Percentiles rank a stretch among this genome's conserved stretches.
Evolutionary conservation across 2,329 filamentous ascomycete genomes (phyloP).

Genomic region (Coleophoma crateriformis): DNA sequence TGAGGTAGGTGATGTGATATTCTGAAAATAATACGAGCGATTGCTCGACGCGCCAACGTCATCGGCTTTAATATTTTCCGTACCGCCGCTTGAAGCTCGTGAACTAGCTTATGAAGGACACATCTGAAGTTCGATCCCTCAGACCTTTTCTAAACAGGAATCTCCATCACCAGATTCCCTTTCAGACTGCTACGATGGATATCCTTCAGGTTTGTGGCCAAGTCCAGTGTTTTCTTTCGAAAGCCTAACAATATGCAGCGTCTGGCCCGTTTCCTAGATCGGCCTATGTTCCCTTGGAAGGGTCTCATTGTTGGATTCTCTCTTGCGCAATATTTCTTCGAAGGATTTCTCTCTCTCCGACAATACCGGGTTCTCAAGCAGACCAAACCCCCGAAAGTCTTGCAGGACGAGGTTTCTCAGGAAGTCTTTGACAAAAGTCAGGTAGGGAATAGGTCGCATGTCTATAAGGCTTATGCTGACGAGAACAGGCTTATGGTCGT

Average conservation of each 20-base stretch:
- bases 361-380: constrained; percentile 85
- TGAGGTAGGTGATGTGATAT: no score
- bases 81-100: no score
- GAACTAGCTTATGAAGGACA: no score
- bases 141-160: no score
- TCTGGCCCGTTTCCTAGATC: constrained; percentile 82
- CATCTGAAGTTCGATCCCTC: no score
- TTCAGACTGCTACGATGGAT: constrained; percentile 23
- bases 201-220: constrained; percentile 24
- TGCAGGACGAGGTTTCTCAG: constrained; percentile 82
- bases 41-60: no score
- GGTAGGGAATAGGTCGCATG: constrained; percentile 32
- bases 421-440: constrained; percentile 93
- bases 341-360: constrained; percentile 81
- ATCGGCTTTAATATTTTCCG: no score
- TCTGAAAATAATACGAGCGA: no score
- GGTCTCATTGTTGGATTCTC: constrained; percentile 92
- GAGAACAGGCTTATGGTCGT: constrained; percentile 72
- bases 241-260: constrained; percentile 37
- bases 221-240: neutral
- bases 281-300: constrained; percentile 96
- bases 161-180: no score
- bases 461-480: constrained; percentile 7
- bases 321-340: constrained; percentile 82
- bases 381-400: constrained; percentile 75